These are phyloP conservation scores for Pseudopyricularia cyperi DNA, from an alignment of 2,329 filamentous ascomycete genomes.

Conservation along the genomic window DNA sequence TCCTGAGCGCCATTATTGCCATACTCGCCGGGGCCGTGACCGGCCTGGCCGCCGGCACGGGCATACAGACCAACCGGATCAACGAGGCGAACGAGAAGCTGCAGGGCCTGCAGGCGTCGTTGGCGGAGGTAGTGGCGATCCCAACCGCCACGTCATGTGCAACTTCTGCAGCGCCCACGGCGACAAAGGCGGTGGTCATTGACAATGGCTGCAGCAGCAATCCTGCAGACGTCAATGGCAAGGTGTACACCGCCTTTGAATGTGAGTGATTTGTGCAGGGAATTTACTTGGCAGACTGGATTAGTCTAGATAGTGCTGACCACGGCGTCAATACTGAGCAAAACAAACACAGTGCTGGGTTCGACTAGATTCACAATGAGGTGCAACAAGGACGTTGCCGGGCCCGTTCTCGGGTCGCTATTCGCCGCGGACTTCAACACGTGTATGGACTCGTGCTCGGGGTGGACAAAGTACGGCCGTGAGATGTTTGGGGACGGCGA, in stretches of 20 bases:
- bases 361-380: conserved; percentile 24
- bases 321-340: background rate
- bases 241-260: conserved; percentile 22
- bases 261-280: conserved; percentile 14
- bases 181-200: conserved; percentile 11
- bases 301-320: background rate
- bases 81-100: conserved; percentile 21
- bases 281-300: background rate
- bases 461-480: conserved; percentile 20
- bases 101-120: conserved; percentile 13
- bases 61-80: conserved; percentile 24
- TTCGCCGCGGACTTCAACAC: conserved; percentile 28
- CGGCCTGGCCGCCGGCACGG: conserved; percentile 29
- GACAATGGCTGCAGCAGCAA: conserved; percentile 26
- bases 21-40: conserved; percentile 26
- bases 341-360: conserved; percentile 21
- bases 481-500: conserved; percentile 11
- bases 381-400: conserved; percentile 28
- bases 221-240: conserved; percentile 20
- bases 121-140: conserved; percentile 3
- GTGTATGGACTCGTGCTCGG: conserved; percentile 34
- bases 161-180: conserved; percentile 7
- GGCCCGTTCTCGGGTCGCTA: conserved; percentile 22
- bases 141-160: background rate
- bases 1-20: conserved; percentile 26